phyloP scores from a whole-genome alignment of 768 basidiomycete genomes.

The Pisolithus tinctorius region DNA sequence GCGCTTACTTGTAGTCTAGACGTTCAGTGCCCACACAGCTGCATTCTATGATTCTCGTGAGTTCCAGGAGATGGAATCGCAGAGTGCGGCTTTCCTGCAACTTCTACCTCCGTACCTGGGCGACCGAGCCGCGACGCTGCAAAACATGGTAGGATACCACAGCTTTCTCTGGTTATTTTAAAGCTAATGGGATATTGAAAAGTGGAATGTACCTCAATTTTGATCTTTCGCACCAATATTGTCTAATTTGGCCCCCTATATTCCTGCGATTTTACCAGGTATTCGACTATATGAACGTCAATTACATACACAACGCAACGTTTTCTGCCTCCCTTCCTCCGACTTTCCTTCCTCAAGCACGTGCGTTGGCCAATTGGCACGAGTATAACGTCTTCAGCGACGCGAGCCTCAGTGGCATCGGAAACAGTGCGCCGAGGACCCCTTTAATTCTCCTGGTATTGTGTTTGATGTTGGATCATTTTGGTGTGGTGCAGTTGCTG shows the following conservation, averaged over 20 bases:
- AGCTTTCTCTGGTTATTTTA: neutral
- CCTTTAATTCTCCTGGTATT: neutral
- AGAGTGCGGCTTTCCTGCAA: constrained; percentile 42
- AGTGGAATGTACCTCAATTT: constrained; percentile 40
- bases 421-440: constrained; percentile 44
- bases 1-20: constrained; percentile 24
- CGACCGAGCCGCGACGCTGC: constrained; percentile 42
- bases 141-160: constrained; percentile 46
- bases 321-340: constrained; percentile 44
- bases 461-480: neutral
- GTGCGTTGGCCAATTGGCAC: constrained; percentile 64
- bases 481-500: constrained; percentile 44
- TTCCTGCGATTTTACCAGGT: constrained; percentile 32
- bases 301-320: constrained; percentile 55
- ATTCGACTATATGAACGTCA: constrained; percentile 70
- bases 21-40: constrained; percentile 40
- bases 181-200: constrained; percentile 4
- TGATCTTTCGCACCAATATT: neutral
- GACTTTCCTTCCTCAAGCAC: constrained; percentile 45
- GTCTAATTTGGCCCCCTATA: neutral
- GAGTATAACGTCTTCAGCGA: constrained; percentile 64
- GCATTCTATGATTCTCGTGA: constrained; percentile 48
- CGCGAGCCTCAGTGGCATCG: constrained; percentile 45
- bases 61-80: constrained; percentile 40
- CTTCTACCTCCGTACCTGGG: constrained; percentile 47